Evolutionary conservation across 768 basidiomycete species (phyloP).

Genomic region (Tulasnella sp.): DNA sequence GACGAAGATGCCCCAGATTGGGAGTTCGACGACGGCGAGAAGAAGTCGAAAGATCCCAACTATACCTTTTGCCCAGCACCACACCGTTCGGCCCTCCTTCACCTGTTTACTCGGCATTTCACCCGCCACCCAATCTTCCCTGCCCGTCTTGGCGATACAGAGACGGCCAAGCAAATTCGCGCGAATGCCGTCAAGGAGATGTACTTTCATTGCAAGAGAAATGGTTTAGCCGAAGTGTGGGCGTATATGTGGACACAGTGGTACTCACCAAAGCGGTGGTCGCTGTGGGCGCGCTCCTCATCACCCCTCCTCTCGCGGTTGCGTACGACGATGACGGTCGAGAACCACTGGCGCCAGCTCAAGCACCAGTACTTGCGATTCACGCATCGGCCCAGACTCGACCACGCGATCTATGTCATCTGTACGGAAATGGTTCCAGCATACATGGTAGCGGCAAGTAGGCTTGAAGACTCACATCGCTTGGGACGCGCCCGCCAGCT

Average conservation of each 20-base stretch:
- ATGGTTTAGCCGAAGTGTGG: slow-evolving; percentile 46
- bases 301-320: not conserved
- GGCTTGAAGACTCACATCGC: not conserved
- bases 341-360: not conserved
- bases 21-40: slow-evolving; percentile 43
- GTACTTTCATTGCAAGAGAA: slow-evolving; percentile 43
- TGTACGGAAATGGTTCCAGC: not conserved
- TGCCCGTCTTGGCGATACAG: not conserved
- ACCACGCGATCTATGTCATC: not conserved
- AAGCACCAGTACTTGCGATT: not conserved
- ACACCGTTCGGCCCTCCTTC: slow-evolving; percentile 37
- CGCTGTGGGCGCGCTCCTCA: slow-evolving; percentile 45
- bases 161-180: not conserved
- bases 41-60: slow-evolving; percentile 27
- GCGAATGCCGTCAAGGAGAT: not conserved
- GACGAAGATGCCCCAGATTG: slow-evolving; percentile 42
- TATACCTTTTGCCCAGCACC: slow-evolving; percentile 44
- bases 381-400: not conserved
- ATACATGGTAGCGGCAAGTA: not conserved
- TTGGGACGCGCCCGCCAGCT: too few relatives aligned
- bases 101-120: not conserved
- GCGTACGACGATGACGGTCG: not conserved
- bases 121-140: not conserved
- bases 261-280: slow-evolving; percentile 45
- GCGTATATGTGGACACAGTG: slow-evolving; percentile 48